phyloP scores from a whole-genome alignment of 768 basidiomycete genomes.

The Rhizopogon vesiculosus region DNA sequence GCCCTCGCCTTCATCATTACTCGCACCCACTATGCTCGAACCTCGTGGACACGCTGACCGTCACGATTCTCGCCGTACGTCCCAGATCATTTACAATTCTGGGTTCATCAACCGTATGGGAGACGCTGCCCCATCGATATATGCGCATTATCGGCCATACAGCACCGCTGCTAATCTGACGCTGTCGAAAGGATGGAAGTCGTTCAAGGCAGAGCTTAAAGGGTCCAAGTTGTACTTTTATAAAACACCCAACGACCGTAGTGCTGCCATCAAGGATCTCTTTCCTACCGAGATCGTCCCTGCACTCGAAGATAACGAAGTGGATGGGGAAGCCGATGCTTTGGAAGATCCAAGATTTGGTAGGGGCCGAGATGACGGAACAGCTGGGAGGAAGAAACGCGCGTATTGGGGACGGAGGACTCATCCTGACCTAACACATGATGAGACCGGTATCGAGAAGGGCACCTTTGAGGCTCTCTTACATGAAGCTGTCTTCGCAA shows the following conservation, averaged over 20 bases:
- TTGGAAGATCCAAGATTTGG: conserved; percentile 24
- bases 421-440: conserved; percentile 63
- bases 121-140: conserved; percentile 42
- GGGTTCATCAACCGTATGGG: conserved; percentile 73
- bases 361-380: conserved; percentile 30
- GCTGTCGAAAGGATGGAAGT: conserved; percentile 76
- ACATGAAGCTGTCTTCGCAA: conserved; percentile 79
- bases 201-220: conserved; percentile 78
- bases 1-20: conserved; percentile 43
- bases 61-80: conserved; percentile 50
- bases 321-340: conserved; percentile 19
- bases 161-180: conserved; percentile 30
- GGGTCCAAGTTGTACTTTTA: conserved; percentile 85
- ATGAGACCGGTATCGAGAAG: conserved; percentile 42
- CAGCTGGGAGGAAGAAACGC: conserved; percentile 47
- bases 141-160: conserved; percentile 24
- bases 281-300: conserved; percentile 67
- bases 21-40: conserved; percentile 47
- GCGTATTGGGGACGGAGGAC: conserved; percentile 75
- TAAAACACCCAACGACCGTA: conserved; percentile 73
- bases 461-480: conserved; percentile 76
- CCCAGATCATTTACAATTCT: conserved; percentile 72
- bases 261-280: conserved; percentile 60
- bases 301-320: conserved; percentile 45
- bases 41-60: conserved; percentile 29